These are phyloP conservation scores for Thyridium curvatum DNA, from an alignment of 2,329 filamentous ascomycete species.

Conservation along the genomic window DNA sequence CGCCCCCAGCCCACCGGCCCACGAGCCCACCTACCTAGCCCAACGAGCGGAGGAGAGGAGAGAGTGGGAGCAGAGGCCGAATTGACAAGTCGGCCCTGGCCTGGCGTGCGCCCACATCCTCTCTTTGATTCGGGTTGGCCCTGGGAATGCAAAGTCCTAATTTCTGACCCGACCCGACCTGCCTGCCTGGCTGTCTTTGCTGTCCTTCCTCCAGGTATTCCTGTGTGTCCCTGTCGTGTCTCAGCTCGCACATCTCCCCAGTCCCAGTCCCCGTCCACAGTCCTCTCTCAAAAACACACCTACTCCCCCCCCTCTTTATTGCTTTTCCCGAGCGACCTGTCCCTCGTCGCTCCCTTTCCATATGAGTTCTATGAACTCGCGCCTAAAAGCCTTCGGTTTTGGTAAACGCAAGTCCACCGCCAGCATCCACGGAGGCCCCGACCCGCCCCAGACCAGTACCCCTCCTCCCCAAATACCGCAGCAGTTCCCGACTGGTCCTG, in stretches of 20 bases:
- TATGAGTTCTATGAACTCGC: constrained; percentile 77
- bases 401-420: constrained; percentile 70
- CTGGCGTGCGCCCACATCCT: not conserved
- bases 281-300: constrained; percentile 4
- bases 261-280: constrained; percentile 15
- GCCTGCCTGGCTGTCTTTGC: too few species aligned
- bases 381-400: constrained; percentile 75
- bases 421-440: constrained; percentile 45
- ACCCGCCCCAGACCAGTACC: constrained; percentile 32
- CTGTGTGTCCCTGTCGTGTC: too few species aligned
- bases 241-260: constrained; percentile 10
- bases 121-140: not conserved
- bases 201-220: constrained; percentile 11
- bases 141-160: constrained; percentile 8
- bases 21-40: not conserved
- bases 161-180: constrained; percentile 9
- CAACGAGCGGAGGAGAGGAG: not conserved
- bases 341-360: constrained; percentile 22
- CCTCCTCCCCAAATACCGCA: constrained; percentile 43
- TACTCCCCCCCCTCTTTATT: constrained; percentile 12
- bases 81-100: not conserved
- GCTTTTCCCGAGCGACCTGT: constrained; percentile 21
- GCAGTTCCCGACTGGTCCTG: constrained; percentile 32
- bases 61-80: not conserved
- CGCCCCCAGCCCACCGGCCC: not conserved